Conservation (phyloP, 441 rosid species). For the Adansonia grandidieri region DNA sequence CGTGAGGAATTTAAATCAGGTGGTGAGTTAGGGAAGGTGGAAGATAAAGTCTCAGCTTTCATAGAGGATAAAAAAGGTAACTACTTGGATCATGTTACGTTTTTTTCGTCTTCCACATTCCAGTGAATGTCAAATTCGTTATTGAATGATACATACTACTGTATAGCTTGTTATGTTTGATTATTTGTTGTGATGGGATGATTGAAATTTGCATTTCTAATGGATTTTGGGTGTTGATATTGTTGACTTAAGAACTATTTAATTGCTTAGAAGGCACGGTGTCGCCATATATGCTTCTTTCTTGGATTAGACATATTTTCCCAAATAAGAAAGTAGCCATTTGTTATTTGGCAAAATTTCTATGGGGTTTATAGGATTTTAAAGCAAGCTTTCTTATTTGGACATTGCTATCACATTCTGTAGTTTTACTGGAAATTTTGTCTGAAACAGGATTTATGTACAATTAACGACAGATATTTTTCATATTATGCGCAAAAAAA, state of each 20-base stretch:
- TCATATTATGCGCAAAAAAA: too few relatives aligned
- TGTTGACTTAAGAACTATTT: neutral
- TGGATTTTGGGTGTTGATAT: neutral
- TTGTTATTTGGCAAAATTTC: neutral
- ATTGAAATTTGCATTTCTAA: neutral
- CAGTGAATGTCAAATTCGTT: neutral
- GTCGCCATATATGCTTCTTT: slow-evolving; percentile 23
- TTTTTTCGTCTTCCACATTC: neutral
- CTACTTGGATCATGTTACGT: slow-evolving; percentile 18
- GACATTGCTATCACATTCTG: neutral
- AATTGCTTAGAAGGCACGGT: slow-evolving; percentile 6
- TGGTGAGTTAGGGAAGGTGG: slow-evolving; percentile 34
- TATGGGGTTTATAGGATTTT: neutral
- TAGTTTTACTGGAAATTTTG: too few relatives aligned
- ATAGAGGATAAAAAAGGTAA: slow-evolving; percentile 58
- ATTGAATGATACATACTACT: neutral
- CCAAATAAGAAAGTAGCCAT: slow-evolving; percentile 23
- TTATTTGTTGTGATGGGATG: neutral
- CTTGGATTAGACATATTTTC: neutral
- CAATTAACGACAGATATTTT: too few relatives aligned
- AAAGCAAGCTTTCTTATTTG: neutral
- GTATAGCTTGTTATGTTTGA: neutral
- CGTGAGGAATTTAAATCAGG: slow-evolving; percentile 42
- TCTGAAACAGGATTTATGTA: too few relatives aligned
- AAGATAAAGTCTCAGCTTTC: slow-evolving; percentile 35